A percentile compares a stretch with the other conserved stretches of the same genome.
These are phyloP conservation scores for Dendrostoma leiphaemia DNA, from an alignment of 2,329 filamentous ascomycete genomes.

Conservation along the genomic window DNA sequence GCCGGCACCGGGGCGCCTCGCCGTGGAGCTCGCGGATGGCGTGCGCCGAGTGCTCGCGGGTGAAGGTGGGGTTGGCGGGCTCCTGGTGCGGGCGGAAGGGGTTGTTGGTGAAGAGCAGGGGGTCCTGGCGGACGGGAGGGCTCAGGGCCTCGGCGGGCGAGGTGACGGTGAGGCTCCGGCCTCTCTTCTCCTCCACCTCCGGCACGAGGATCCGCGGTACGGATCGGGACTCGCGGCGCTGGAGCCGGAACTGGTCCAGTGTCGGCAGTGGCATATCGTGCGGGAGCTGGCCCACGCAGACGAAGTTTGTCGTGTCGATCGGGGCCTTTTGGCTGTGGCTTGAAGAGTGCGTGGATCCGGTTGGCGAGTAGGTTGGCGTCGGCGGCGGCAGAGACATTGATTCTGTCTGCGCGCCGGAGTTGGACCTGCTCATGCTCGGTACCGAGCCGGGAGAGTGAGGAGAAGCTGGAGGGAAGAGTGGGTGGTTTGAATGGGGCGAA, in stretches of 20 bases:
- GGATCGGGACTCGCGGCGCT: not conserved
- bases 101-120: conserved; percentile 21
- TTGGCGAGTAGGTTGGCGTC: conserved; percentile 26
- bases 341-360: not conserved
- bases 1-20: conserved; percentile 7
- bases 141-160: conserved; percentile 21
- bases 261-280: conserved; percentile 41
- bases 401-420: conserved; percentile 19
- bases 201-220: not conserved
- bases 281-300: conserved; percentile 55
- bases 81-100: conserved; percentile 10
- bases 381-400: conserved; percentile 22
- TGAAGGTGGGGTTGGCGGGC: conserved; percentile 12
- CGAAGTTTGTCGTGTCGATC: conserved; percentile 46
- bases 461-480: conserved; percentile 18
- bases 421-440: conserved; percentile 27
- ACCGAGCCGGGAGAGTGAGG: conserved; percentile 1
- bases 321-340: conserved; percentile 41
- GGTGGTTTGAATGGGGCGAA: conserved; percentile 23
- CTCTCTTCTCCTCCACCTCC: not conserved
- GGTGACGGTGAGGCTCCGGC: not conserved
- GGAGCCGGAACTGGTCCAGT: not conserved
- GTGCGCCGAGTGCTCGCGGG: conserved; percentile 7
- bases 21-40: not conserved
- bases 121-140: conserved; percentile 25